These are phyloP conservation scores for Ceriops decandra DNA, from an alignment of 345 rosid genomes.

Conservation along the genomic window DNA sequence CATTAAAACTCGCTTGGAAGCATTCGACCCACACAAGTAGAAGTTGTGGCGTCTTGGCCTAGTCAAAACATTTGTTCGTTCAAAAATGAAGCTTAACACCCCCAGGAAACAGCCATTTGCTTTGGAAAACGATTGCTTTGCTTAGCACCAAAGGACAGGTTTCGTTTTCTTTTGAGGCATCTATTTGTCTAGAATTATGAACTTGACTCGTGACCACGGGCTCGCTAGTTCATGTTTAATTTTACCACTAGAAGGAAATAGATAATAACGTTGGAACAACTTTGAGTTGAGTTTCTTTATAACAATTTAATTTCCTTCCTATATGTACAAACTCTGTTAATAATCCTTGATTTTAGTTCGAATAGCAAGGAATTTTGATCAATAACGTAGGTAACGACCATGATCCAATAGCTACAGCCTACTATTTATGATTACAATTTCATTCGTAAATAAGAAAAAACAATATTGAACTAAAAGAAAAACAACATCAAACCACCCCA, in stretches of 20 bases:
- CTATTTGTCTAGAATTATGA: no score
- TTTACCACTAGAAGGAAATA: no score
- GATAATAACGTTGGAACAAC: no score
- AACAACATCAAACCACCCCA: no score
- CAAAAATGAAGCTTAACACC: not conserved
- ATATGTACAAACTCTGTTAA: not conserved
- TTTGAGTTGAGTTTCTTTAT: no score
- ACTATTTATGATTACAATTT: no score
- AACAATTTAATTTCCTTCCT: no score
- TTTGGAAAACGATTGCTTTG: not conserved
- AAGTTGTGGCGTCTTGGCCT: not conserved
- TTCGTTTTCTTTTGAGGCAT: not conserved
- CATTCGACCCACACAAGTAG: not conserved
- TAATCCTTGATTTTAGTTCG: not conserved
- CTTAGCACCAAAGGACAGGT: not conserved
- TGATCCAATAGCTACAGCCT: not conserved
- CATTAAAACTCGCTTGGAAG: slow-evolving; percentile 1
- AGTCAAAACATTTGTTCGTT: not conserved
- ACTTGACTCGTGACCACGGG: no score
- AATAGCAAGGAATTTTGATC: not conserved
- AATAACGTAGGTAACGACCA: not conserved
- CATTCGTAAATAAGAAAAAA: no score
- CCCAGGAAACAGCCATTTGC: not conserved
- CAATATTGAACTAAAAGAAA: no score
- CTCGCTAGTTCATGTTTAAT: no score